A percentile compares a stretch with the other conserved stretches of the same genome.
phyloP scores from a whole-genome alignment of 2,329 filamentous ascomycete species.

The Calonectria hongkongensis region DNA sequence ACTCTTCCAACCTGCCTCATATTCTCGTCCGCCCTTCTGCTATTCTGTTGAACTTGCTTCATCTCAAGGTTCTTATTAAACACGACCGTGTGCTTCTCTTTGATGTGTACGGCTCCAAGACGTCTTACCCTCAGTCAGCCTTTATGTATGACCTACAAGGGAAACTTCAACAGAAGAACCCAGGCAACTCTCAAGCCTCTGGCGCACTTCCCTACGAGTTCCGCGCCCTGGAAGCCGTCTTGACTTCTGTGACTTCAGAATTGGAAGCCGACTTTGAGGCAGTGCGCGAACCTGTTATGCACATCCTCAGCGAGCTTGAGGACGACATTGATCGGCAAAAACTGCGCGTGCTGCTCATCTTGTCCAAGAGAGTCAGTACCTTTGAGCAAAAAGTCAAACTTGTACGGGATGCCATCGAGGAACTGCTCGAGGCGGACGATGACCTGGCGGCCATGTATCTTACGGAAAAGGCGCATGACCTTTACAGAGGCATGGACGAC shows the following conservation, averaged over 20 bases:
- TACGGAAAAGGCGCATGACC: slow-evolving; percentile 87
- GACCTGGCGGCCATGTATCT: slow-evolving; percentile 97
- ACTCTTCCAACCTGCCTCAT: slow-evolving; percentile 95
- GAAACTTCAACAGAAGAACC: slow-evolving; percentile 88
- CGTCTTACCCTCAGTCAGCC: slow-evolving; percentile 94
- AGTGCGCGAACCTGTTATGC: slow-evolving; percentile 92
- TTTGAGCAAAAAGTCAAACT: slow-evolving; percentile 98
- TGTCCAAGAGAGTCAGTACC: slow-evolving; percentile 95
- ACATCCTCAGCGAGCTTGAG: slow-evolving; percentile 91
- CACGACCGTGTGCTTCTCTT: slow-evolving; percentile 95
- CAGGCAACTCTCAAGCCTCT: slow-evolving; percentile 68
- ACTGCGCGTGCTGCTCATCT: slow-evolving; percentile 90
- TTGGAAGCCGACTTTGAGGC: slow-evolving; percentile 96
- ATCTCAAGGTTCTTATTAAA: slow-evolving; percentile 96
- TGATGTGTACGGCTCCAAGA: slow-evolving; percentile 95
- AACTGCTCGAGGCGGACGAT: slow-evolving; percentile 96
- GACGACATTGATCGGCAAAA: slow-evolving; percentile 98
- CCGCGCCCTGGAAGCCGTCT: slow-evolving; percentile 93
- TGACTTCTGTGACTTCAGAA: slow-evolving; percentile 94
- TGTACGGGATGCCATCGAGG: slow-evolving; percentile 95
- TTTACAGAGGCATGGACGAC: slow-evolving; percentile 85
- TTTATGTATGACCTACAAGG: slow-evolving; percentile 99
- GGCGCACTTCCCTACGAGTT: slow-evolving; percentile 93
- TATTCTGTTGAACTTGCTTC: slow-evolving; percentile 96
- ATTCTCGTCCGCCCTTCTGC: slow-evolving; percentile 95